These are phyloP conservation scores for Agaricus blazei DNA, from an alignment of 768 basidiomycete species.

Conservation along the genomic window DNA sequence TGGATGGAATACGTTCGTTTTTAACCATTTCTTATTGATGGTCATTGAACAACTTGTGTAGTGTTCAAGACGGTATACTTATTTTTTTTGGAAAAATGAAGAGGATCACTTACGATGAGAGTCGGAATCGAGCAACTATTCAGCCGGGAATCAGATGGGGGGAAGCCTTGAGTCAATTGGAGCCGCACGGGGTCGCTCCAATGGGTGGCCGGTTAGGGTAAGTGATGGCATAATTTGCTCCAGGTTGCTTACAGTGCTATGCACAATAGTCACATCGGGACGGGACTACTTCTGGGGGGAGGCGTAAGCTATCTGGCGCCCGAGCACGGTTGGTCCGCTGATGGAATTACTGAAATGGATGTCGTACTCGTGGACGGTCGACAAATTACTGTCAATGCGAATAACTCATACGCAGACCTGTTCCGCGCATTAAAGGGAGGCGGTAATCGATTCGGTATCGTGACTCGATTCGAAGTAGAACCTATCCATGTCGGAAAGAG, in stretches of 20 bases:
- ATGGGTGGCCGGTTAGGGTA: slow-evolving; percentile 34
- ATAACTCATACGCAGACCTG: slow-evolving; percentile 35
- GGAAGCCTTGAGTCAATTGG: slow-evolving; percentile 29
- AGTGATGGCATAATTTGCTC: slow-evolving; percentile 2
- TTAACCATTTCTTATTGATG: background rate
- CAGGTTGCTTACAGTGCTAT: background rate
- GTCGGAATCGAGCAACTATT: slow-evolving; percentile 30
- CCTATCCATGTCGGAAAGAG: slow-evolving; percentile 34
- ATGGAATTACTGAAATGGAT: slow-evolving; percentile 31
- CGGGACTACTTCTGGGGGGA: slow-evolving; percentile 39
- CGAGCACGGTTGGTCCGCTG: slow-evolving; percentile 35
- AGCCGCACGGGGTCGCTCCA: slow-evolving; percentile 37
- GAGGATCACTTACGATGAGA: slow-evolving; percentile 30
- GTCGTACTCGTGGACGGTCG: slow-evolving; percentile 37
- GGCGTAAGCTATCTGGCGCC: slow-evolving; percentile 35
- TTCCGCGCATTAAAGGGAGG: slow-evolving; percentile 42
- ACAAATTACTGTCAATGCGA: slow-evolving; percentile 34
- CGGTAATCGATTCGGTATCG: slow-evolving; percentile 41
- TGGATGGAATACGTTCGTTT: slow-evolving; percentile 34
- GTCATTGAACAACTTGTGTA: slow-evolving; percentile 14
- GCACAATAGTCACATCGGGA: slow-evolving; percentile 31
- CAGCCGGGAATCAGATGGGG: slow-evolving; percentile 40
- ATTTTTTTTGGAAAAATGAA: slow-evolving; percentile 34
- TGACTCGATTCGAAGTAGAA: slow-evolving; percentile 36
- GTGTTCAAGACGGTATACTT: slow-evolving; percentile 31